Evolutionary conservation across 2,329 filamentous ascomycete species (phyloP), one percentile per base, ranked within the genome.

Genomic region (Diaporthe sp.): DNA sequence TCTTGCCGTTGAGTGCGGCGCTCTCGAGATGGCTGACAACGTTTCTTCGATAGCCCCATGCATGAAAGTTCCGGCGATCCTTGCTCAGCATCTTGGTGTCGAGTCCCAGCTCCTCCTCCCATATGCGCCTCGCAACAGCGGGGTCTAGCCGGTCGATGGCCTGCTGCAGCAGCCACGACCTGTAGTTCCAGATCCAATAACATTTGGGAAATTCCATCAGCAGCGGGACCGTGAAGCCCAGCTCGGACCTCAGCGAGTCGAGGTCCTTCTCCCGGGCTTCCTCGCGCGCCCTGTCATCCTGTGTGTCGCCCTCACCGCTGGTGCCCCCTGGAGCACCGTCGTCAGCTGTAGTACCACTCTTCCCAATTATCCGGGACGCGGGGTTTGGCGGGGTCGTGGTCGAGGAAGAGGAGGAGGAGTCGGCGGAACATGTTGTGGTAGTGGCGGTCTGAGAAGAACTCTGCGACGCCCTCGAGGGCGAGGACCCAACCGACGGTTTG

Each of bases 181-280:
- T 92, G 84, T 98, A 96, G 79, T 98, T 97, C 97, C 97, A 99
- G 80, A 99, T 96, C 96, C 97, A 98, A 86, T 99, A 99, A 87
- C 97, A 98, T 83, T 99, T 99, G 9, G 97, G 97, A 78, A 92
- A 96, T 78, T 95, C 91, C 77, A 94, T 89, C 67, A 99, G 89
- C 28, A 99, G 89, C 0, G 95, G 94, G 54, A 98, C 90, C 45
- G 96, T 92, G 81, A 98, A 98, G 64, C 86, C 86, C 45, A 99
- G 87, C 82, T 99, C 97, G 72, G 89, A 87, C 61, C 90, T 89
- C 76, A 98, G 88, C 42, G 93, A 81, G 3, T 91, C 85, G 55
- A 86, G 76, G 68, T 87, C 79, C 30, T 82, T 78, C 8, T 80
- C 66, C 30, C 78, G 74, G 17, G 73, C 76, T 30, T 77, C 70